Evolutionary conservation across 1,139 yeast genomes (phyloP), one percentile per base, ranked within the genome.

Genomic region (Taphrina populina): DNA sequence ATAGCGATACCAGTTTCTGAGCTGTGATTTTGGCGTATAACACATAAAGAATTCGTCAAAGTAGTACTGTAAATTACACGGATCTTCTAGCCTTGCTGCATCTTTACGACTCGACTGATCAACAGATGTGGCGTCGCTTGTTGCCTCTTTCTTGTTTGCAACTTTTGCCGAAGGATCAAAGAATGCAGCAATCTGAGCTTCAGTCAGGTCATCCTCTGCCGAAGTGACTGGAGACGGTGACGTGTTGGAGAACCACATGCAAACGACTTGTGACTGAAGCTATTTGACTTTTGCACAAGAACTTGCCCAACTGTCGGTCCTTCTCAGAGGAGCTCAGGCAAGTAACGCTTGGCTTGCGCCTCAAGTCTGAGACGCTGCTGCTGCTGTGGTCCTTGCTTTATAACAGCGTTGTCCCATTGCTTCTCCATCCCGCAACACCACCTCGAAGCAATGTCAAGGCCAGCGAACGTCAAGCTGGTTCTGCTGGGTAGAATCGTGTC

Each of bases 31-130:
- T 11, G 54, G 52, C 6, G 59, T 58, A 29, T 57, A 58, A 32
- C 60, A 58, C 60, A 58, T 58, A 45, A 57, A 52, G 44, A 52
- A 47, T n/a, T 51, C 47, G 37, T 58, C 60, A 46, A 58, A 58
- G 44, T 58, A 44, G 34, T 57, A 46, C 24, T 51, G 55, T 6
- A 40, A 21, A 20, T 33, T 26, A 43, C 58, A 56, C 6, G 56
- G 52, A n/a, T 56, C 56, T 17, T 37, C 56, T 19, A n/a, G 32
- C 26, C 43, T 37, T 40, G 34, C 21, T 26, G 45, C 20, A 27
- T 27, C 23, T 4, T 26, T 5, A 13, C 17, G 17, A 3, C 34
- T 34, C 6, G 45, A 13, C n/a, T 20, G 6, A 13, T 40, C 45
- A 2, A 26, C n/a, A 6, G 45, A 20, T 13, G 45, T 15, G 30